These are phyloP conservation scores for Papiliotrema fonsecae DNA, from an alignment of 1,284 basidiomycete genomes.

Conservation along the genomic window DNA sequence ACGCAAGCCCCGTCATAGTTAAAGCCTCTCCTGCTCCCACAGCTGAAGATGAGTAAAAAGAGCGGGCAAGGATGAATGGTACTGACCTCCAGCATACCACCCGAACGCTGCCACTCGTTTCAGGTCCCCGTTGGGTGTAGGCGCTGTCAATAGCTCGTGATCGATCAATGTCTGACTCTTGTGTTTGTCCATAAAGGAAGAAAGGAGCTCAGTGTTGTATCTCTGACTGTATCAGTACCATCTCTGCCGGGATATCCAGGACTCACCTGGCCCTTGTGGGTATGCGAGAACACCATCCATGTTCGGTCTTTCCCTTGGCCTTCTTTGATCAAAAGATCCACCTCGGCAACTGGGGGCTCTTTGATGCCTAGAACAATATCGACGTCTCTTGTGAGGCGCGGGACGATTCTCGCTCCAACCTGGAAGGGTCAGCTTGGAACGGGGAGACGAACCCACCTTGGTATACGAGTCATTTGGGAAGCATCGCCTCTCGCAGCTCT, in stretches of 20 bases:
- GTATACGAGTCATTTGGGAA: constrained; percentile 62
- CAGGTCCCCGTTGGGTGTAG: constrained; percentile 46
- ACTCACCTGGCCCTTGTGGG: constrained; percentile 59
- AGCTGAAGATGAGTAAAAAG: constrained; percentile 49
- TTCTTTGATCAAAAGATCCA: constrained; percentile 41
- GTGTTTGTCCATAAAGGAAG: constrained; percentile 55
- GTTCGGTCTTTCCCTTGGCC: constrained; percentile 28
- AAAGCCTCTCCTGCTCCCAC: constrained; percentile 79
- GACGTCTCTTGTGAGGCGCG: constrained; percentile 56
- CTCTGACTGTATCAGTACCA: constrained; percentile 45
- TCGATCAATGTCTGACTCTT: constrained; percentile 62
- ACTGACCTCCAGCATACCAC: constrained; percentile 76
- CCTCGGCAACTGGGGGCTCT: constrained; percentile 65
- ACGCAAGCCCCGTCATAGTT: constrained; percentile 67
- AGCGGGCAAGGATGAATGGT: not conserved
- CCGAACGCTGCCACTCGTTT: constrained; percentile 82
- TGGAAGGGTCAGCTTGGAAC: constrained; percentile 38
- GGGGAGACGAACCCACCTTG: constrained; percentile 53
- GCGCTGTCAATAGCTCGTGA: constrained; percentile 69
- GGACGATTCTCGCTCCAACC: constrained; percentile 68
- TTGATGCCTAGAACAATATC: constrained; percentile 82
- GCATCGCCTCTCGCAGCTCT: constrained; percentile 69
- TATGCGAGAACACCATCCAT: constrained; percentile 80
- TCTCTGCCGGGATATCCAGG: not conserved
- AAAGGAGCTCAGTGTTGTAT: constrained; percentile 75